These are phyloP conservation scores for Spergularia azorica DNA, from an alignment of 179 eudicot genomes.

Conservation along the genomic window DNA sequence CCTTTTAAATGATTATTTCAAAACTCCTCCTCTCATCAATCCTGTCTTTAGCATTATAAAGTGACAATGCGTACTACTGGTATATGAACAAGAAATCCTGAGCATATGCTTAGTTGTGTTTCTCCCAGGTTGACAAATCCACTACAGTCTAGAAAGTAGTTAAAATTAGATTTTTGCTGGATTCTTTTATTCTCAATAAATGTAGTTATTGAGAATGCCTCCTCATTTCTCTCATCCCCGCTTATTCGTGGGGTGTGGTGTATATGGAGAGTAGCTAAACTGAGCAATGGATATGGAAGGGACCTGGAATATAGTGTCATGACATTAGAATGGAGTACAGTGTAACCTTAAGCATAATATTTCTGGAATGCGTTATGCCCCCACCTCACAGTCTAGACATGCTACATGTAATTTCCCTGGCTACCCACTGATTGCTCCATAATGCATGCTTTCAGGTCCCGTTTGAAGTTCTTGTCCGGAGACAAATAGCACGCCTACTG, in stretches of 20 bases:
- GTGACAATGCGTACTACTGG: not conserved
- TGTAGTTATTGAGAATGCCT: not conserved
- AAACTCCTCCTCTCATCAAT: not conserved
- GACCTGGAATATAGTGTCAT: conserved; percentile 7
- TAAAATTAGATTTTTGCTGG: not conserved
- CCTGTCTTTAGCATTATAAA: not conserved
- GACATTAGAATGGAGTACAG: not conserved
- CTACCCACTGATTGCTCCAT: conserved; percentile 16
- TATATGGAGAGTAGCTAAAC: conserved; percentile 1
- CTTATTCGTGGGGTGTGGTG: not conserved
- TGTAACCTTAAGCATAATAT: not conserved
- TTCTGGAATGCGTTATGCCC: conserved; percentile 7
- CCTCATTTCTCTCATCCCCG: not conserved
- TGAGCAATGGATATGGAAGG: not conserved
- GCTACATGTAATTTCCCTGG: conserved; percentile 16
- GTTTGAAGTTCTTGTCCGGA: conserved; percentile 65
- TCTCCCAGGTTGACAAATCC: too few species aligned
- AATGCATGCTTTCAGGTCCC: conserved; percentile 43
- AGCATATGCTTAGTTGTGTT: not conserved
- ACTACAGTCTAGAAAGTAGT: too few species aligned
- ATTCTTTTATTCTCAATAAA: not conserved
- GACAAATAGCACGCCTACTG: conserved; percentile 60
- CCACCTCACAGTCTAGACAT: conserved; percentile 1
- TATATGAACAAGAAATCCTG: not conserved
- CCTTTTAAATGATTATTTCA: conserved; percentile 1